A percentile compares a stretch with the other conserved stretches of the same genome.
These are phyloP conservation scores for Linnemannia hyalina DNA, from an alignment of 192 early-diverging fungal species.

Conservation along the genomic window DNA sequence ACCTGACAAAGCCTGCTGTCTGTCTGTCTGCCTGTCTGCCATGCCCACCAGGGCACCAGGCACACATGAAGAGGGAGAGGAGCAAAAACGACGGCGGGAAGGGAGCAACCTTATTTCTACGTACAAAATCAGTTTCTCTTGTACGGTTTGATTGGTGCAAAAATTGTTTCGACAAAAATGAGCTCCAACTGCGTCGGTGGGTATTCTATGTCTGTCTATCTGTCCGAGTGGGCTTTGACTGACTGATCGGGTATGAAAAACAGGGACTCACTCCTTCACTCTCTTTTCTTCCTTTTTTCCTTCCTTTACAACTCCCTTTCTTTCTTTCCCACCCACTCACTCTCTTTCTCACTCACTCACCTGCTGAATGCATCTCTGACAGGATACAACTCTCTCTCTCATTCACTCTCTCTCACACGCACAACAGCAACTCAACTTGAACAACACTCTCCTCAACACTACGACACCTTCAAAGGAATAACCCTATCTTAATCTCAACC, in stretches of 20 bases:
- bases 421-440: neutral
- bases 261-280: neutral
- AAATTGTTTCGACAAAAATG: neutral
- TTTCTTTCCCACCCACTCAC: neutral
- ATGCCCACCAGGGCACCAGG: too few relatives aligned
- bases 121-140: neutral
- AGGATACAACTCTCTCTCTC: neutral
- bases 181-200: conserved; percentile 3
- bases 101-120: conserved; percentile 6
- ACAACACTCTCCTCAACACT: neutral
- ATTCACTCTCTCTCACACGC: neutral
- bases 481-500: neutral
- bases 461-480: neutral
- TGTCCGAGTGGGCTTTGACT: neutral
- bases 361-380: neutral
- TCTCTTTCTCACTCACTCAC: neutral
- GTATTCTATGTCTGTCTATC: too few relatives aligned
- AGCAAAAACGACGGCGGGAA: neutral
- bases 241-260: neutral
- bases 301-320: neutral
- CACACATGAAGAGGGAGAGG: neutral
- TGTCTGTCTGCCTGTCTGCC: too few relatives aligned
- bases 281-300: neutral
- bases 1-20: too few relatives aligned
- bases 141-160: conserved; percentile 33